Conservation (phyloP, 495 filamentous ascomycete species). For the Letharia columbiana region DNA sequence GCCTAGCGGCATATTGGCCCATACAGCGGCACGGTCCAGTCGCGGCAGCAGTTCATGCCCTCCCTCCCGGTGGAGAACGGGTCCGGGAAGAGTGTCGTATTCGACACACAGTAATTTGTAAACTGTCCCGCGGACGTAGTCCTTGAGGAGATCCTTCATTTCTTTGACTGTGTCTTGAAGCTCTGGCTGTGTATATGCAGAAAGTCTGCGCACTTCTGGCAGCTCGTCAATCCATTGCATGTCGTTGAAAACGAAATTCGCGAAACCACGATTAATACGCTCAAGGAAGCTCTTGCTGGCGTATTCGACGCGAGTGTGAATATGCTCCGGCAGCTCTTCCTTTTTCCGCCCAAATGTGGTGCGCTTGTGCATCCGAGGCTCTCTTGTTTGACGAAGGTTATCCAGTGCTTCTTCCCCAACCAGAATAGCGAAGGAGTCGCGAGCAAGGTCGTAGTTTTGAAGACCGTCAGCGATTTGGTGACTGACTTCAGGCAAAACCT, state of each 20-base stretch:
- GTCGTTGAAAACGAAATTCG: constrained; percentile 30
- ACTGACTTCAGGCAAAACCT: constrained; percentile 39
- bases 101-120: constrained; percentile 22
- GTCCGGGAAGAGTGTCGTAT: not conserved
- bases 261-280: constrained; percentile 31
- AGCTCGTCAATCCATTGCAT: constrained; percentile 38
- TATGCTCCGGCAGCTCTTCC: constrained; percentile 36
- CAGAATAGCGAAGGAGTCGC: constrained; percentile 40
- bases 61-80: constrained; percentile 3
- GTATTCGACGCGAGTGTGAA: constrained; percentile 43
- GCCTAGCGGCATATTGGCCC: constrained; percentile 15
- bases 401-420: constrained; percentile 41
- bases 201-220: constrained; percentile 28
- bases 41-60: constrained; percentile 21
- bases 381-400: constrained; percentile 22
- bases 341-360: constrained; percentile 30
- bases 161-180: constrained; percentile 16
- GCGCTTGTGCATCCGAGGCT: constrained; percentile 8
- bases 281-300: constrained; percentile 40
- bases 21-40: constrained; percentile 9
- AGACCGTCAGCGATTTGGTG: constrained; percentile 40
- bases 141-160: constrained; percentile 27
- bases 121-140: constrained; percentile 28
- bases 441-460: constrained; percentile 33
- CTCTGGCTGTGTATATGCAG: constrained; percentile 16